These are phyloP conservation scores for Solanum chaucha DNA, from an alignment of 257 asterid genomes.

Conservation along the genomic window DNA sequence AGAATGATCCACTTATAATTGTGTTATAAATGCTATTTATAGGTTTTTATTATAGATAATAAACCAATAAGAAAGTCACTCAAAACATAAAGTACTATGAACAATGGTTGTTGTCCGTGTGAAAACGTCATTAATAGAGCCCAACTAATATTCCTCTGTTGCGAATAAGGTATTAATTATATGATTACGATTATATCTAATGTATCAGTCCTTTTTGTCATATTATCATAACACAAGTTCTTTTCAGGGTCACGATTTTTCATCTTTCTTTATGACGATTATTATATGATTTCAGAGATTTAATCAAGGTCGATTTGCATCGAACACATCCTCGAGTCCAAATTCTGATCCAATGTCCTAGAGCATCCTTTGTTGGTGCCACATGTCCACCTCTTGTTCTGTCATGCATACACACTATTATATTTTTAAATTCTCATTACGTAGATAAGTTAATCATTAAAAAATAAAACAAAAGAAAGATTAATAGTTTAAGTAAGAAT, in stretches of 20 bases:
- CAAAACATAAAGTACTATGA: too few species aligned
- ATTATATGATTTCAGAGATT: too few species aligned
- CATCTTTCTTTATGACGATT: background rate
- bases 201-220: too few species aligned
- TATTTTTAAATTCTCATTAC: background rate
- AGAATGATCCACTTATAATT: too few species aligned
- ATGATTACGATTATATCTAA: too few species aligned
- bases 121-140: too few species aligned
- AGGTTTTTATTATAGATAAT: background rate
- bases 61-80: background rate
- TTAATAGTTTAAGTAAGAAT: background rate
- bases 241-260: too few species aligned
- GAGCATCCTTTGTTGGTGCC: background rate
- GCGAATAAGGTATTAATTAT: too few species aligned
- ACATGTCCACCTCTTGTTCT: background rate
- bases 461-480: background rate
- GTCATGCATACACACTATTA: background rate
- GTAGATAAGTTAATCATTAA: background rate
- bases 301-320: too few species aligned
- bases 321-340: too few species aligned
- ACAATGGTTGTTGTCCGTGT: background rate
- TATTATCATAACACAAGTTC: too few species aligned
- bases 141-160: too few species aligned
- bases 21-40: background rate
- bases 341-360: background rate